A percentile compares a stretch with the other conserved stretches of the same genome.
phyloP scores from a whole-genome alignment of 108 stramenopile species.

The Fragilariopsis cylindrus region DNA sequence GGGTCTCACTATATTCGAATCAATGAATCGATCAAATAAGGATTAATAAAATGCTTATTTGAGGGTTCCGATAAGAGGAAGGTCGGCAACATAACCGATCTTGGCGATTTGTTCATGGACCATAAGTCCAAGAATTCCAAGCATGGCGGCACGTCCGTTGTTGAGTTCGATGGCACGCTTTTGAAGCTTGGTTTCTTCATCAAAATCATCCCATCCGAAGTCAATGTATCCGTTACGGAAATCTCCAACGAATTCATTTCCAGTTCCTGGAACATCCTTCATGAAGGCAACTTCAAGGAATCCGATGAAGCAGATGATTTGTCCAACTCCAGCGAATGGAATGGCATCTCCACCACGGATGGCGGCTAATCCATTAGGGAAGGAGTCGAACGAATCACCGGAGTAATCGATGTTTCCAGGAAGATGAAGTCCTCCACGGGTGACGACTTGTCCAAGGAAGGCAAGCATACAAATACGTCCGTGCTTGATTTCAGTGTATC shows the following conservation, averaged over 20 bases:
- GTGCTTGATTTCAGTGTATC: slow-evolving; percentile 92
- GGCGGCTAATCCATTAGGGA: slow-evolving; percentile 61
- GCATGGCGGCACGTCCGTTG: slow-evolving; percentile 87
- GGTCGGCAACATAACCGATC: slow-evolving; percentile 19
- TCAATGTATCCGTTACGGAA: slow-evolving; percentile 81
- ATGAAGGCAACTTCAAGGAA: slow-evolving; percentile 60
- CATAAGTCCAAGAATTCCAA: slow-evolving; percentile 78
- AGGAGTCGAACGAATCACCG: slow-evolving; percentile 57
- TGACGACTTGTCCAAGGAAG: slow-evolving; percentile 62
- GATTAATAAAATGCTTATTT: slow-evolving; percentile 1
- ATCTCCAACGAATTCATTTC: slow-evolving; percentile 65
- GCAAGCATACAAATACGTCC: slow-evolving; percentile 81
- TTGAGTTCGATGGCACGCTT: slow-evolving; percentile 91
- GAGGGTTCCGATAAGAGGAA: slow-evolving; percentile 22
- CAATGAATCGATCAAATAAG: too few relatives aligned
- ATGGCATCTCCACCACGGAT: slow-evolving; percentile 46
- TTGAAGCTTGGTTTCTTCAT: slow-evolving; percentile 54
- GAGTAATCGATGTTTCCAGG: slow-evolving; percentile 63
- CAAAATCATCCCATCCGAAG: slow-evolving; percentile 73
- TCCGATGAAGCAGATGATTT: slow-evolving; percentile 65
- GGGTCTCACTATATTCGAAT: too few relatives aligned
- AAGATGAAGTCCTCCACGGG: slow-evolving; percentile 63
- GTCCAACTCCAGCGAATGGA: slow-evolving; percentile 53
- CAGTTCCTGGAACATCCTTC: slow-evolving; percentile 53
- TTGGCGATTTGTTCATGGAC: slow-evolving; percentile 41